A percentile compares a stretch with the other conserved stretches of the same genome.
Conservation (phyloP, 179 eudicot species). For the Nepenthes alata region DNA sequence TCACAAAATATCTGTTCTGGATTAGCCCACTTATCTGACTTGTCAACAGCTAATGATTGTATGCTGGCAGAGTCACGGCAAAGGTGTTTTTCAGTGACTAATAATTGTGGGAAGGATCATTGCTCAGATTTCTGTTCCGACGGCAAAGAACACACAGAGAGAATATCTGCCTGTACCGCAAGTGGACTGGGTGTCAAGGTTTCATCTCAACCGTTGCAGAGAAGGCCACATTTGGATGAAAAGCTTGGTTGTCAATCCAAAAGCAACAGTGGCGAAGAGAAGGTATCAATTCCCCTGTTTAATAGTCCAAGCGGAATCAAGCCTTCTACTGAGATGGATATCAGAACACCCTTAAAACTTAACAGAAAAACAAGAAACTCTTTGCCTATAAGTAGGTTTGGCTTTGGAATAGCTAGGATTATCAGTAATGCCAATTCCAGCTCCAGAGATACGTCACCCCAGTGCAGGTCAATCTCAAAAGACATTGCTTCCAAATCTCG, state of each 20-base stretch:
- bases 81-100: conserved; percentile 17
- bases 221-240: conserved; percentile 19
- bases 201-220: conserved; percentile 16
- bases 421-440: conserved; percentile 23
- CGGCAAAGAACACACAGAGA: conserved; percentile 10
- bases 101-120: conserved; percentile 7
- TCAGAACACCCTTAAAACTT: conserved; percentile 16
- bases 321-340: conserved; percentile 17
- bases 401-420: conserved; percentile 35
- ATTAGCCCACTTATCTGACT: conserved; percentile 10
- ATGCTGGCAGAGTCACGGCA: conserved; percentile 17
- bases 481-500: conserved; percentile 12
- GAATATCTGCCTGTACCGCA: conserved; percentile 12
- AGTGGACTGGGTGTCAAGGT: conserved; percentile 12
- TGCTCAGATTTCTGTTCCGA: conserved; percentile 1
- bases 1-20: conserved; percentile 7
- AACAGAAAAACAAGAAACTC: conserved; percentile 31
- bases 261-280: conserved; percentile 26
- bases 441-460: conserved; percentile 38
- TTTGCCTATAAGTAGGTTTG: conserved; percentile 56
- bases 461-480: conserved; percentile 11
- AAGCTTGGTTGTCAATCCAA: conserved; percentile 24
- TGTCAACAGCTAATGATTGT: conserved; percentile 12
- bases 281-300: conserved; percentile 20
- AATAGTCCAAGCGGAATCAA: conserved; percentile 13